Evolutionary conservation across 768 basidiomycete species (phyloP).

Genomic region (Panellus pusillus): DNA sequence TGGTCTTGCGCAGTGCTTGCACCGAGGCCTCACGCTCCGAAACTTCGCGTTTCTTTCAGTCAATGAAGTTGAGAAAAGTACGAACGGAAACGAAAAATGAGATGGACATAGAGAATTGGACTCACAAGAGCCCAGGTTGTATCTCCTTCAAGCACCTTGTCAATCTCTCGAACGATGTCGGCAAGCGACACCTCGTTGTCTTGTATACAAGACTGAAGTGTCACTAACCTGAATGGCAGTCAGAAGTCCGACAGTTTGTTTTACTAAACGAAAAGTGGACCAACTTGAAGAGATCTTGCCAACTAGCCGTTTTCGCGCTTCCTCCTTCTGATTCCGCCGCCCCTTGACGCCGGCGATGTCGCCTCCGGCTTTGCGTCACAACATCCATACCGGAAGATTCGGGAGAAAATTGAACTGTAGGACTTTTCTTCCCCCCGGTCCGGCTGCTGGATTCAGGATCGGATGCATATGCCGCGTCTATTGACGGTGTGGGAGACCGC

Average conservation of each 20-base stretch:
- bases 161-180: slow-evolving; percentile 49
- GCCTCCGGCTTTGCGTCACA: slow-evolving; percentile 30
- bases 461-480: slow-evolving; percentile 56
- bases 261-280: slow-evolving; percentile 24
- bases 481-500: slow-evolving; percentile 56
- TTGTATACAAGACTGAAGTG: slow-evolving; percentile 50
- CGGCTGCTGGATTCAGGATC: slow-evolving; percentile 64
- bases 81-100: slow-evolving; percentile 14
- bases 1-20: slow-evolving; percentile 46
- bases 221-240: slow-evolving; percentile 44
- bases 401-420: slow-evolving; percentile 10
- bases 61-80: slow-evolving; percentile 28
- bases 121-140: slow-evolving; percentile 42
- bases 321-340: slow-evolving; percentile 17
- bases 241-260: slow-evolving; percentile 5
- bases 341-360: slow-evolving; percentile 30
- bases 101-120: slow-evolving; percentile 13
- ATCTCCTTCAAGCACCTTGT: slow-evolving; percentile 47
- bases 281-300: slow-evolving; percentile 74
- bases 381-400: slow-evolving; percentile 18
- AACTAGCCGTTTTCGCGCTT: slow-evolving; percentile 48
- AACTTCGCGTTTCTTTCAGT: slow-evolving; percentile 62
- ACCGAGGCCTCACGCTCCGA: slow-evolving; percentile 63
- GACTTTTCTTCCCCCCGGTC: slow-evolving; percentile 38
- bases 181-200: slow-evolving; percentile 51